Percentiles rank a stretch among this genome's conserved stretches.
Evolutionary conservation across 1,139 yeast genomes (phyloP).

Genomic region (Yamadazyma songkhlaensis): DNA sequence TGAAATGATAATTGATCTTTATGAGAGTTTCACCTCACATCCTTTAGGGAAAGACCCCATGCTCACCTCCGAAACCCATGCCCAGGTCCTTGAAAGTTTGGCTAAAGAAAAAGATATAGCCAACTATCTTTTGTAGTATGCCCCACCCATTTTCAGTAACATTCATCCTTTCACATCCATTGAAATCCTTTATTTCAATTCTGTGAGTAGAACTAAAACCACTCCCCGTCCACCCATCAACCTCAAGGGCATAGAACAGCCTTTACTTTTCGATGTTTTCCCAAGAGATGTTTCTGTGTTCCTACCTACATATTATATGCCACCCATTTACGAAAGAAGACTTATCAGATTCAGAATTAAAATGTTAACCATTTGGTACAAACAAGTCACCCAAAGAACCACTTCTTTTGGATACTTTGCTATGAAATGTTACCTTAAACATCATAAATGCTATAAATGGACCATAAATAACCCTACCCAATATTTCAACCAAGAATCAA

Average conservation of each 20-base stretch:
- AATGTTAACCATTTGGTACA: neutral
- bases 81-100: neutral
- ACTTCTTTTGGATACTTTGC: too few relatives aligned
- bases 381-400: neutral
- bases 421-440: too few relatives aligned
- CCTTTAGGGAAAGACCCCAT: too few relatives aligned
- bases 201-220: neutral
- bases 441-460: neutral
- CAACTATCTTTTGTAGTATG: neutral
- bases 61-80: neutral
- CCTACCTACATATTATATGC: neutral
- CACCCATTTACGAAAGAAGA: neutral
- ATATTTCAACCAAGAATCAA: neutral
- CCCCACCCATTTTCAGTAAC: constrained; percentile 2
- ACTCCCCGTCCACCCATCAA: neutral
- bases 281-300: neutral
- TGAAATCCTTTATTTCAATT: constrained; percentile 1
- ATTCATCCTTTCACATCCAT: constrained; percentile 2
- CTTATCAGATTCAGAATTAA: neutral
- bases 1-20: too few relatives aligned
- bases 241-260: neutral
- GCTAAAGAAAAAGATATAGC: neutral
- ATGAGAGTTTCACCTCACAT: too few relatives aligned
- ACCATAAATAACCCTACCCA: neutral
- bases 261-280: neutral